Conservation (phyloP, 495 filamentous ascomycete genomes). For the Xylaria venustula region DNA sequence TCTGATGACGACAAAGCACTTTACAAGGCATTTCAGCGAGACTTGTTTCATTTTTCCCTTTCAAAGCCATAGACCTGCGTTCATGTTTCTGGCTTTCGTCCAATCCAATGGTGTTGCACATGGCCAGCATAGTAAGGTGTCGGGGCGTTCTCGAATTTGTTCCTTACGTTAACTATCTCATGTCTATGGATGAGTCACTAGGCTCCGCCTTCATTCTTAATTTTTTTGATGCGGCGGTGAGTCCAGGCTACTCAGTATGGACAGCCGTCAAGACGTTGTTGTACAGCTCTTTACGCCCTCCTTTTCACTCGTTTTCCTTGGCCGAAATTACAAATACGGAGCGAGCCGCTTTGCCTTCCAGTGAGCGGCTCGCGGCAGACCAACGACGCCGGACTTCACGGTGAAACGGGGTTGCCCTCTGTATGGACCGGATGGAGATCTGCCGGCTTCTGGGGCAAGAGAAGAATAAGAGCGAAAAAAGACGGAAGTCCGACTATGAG, state of each 20-base stretch:
- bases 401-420: not conserved
- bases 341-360: too few species aligned
- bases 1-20: slow-evolving; percentile 57
- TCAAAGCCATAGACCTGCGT: slow-evolving; percentile 30
- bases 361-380: not conserved
- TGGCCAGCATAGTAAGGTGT: slow-evolving; percentile 53
- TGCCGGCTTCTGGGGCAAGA: not conserved
- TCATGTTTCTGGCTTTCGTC: slow-evolving; percentile 42
- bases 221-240: slow-evolving; percentile 25
- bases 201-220: slow-evolving; percentile 22
- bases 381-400: not conserved
- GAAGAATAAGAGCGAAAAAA: slow-evolving; percentile 5
- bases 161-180: slow-evolving; percentile 21
- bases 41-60: slow-evolving; percentile 30
- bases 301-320: not conserved
- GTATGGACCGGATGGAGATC: not conserved
- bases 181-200: slow-evolving; percentile 25
- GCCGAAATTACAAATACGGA: not conserved
- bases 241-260: not conserved
- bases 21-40: slow-evolving; percentile 31
- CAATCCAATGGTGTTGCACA: slow-evolving; percentile 32
- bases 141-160: slow-evolving; percentile 46
- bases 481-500: too few species aligned
- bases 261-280: not conserved
- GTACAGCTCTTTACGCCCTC: not conserved